Conservation (phyloP, 1,284 basidiomycete species). For the Sanghuangporus baumii region DNA sequence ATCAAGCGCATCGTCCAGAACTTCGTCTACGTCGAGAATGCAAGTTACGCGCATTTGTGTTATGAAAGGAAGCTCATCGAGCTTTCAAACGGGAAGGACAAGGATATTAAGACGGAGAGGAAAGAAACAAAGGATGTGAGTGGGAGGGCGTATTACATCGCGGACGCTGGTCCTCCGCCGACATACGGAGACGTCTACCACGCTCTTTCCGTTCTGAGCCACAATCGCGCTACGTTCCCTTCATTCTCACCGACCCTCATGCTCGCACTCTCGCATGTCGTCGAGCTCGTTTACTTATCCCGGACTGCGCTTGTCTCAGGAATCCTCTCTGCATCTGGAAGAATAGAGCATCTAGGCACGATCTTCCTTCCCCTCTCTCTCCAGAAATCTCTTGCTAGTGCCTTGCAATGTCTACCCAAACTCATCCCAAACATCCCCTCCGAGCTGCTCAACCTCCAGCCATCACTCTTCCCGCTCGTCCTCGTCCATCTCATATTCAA, state of each 20-base stretch:
- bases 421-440: slow-evolving; percentile 45
- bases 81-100: neutral
- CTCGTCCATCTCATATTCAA: slow-evolving; percentile 64
- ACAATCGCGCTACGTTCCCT: slow-evolving; percentile 48
- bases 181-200: slow-evolving; percentile 58
- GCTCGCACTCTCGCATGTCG: slow-evolving; percentile 45
- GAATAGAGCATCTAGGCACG: slow-evolving; percentile 8
- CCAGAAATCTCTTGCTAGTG: neutral
- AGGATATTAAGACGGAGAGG: slow-evolving; percentile 27
- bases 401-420: slow-evolving; percentile 25
- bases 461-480: slow-evolving; percentile 58
- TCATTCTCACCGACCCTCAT: slow-evolving; percentile 48
- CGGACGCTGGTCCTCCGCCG: slow-evolving; percentile 54
- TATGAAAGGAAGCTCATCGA: slow-evolving; percentile 60
- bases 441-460: slow-evolving; percentile 61
- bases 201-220: slow-evolving; percentile 41
- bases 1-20: slow-evolving; percentile 50
- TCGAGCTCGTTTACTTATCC: slow-evolving; percentile 50
- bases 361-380: neutral
- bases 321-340: neutral
- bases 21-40: slow-evolving; percentile 70
- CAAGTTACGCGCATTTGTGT: slow-evolving; percentile 58
- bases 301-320: slow-evolving; percentile 32
- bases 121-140: slow-evolving; percentile 51
- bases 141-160: slow-evolving; percentile 59